Conservation (phyloP, 441 rosid species). For the Adansonia madagascariensis region DNA sequence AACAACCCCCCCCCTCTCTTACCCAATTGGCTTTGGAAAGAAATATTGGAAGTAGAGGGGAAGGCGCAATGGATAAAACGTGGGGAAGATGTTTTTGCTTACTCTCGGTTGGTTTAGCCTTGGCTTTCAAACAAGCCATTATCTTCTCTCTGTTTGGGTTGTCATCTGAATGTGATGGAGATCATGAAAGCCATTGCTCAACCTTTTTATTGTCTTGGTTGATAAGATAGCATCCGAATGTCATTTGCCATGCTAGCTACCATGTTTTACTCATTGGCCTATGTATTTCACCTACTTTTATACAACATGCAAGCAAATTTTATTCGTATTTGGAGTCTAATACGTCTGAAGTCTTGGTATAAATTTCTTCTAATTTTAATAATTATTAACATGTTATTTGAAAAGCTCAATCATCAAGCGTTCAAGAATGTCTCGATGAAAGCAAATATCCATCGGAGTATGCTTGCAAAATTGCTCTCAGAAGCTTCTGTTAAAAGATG, state of each 20-base stretch:
- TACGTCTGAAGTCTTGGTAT: too few relatives aligned
- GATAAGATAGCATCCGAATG: conserved; percentile 32
- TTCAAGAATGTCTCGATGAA: too few relatives aligned
- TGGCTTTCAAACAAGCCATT: conserved; percentile 53
- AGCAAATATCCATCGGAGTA: too few relatives aligned
- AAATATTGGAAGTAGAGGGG: not conserved
- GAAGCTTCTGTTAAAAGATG: not conserved
- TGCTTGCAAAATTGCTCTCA: too few relatives aligned
- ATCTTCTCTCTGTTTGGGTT: conserved; percentile 34
- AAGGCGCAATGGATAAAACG: not conserved
- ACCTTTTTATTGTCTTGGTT: conserved; percentile 45
- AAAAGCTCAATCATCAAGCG: too few relatives aligned
- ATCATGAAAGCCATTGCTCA: conserved; percentile 63
- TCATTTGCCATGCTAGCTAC: not conserved
- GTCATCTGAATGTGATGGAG: conserved; percentile 33
- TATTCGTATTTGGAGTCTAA: too few relatives aligned
- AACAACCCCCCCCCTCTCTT: not conserved
- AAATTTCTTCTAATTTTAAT: too few relatives aligned
- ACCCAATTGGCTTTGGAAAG: not conserved
- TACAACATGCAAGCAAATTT: too few relatives aligned
- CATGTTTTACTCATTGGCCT: too few relatives aligned
- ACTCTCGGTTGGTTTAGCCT: conserved; percentile 57
- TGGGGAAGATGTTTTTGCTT: conserved; percentile 21
- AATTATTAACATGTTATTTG: too few relatives aligned
- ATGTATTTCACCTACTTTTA: too few relatives aligned